Evolutionary conservation across 169 alveolate species (phyloP).

Genomic region (Theileria annulata): DNA sequence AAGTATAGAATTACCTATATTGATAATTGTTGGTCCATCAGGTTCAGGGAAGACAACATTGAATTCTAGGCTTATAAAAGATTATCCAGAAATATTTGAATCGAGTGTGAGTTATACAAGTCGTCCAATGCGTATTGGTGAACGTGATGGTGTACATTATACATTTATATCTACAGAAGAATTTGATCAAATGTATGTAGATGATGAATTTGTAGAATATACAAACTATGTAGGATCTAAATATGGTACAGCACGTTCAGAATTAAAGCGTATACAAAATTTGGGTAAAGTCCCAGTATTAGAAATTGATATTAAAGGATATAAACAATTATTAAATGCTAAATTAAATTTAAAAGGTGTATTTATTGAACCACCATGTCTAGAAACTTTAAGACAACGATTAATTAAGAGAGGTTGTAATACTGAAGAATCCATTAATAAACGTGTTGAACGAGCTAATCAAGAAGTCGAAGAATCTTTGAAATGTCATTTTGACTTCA

Average conservation of each 20-base stretch:
- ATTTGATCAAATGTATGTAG: slow-evolving; percentile 74
- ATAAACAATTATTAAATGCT: slow-evolving; percentile 64
- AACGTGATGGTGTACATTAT: slow-evolving; percentile 81
- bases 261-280: slow-evolving; percentile 70
- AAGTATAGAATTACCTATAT: slow-evolving; percentile 62
- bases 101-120: slow-evolving; percentile 84
- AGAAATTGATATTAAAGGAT: slow-evolving; percentile 89
- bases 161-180: slow-evolving; percentile 80
- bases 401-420: slow-evolving; percentile 85
- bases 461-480: slow-evolving; percentile 79
- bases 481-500: slow-evolving; percentile 32
- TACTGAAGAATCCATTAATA: slow-evolving; percentile 74
- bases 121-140: slow-evolving; percentile 81
- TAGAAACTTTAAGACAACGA: slow-evolving; percentile 76
- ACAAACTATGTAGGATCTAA: slow-evolving; percentile 80
- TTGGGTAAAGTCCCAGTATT: slow-evolving; percentile 78
- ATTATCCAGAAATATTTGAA: slow-evolving; percentile 71
- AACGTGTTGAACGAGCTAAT: slow-evolving; percentile 79
- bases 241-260: slow-evolving; percentile 83
- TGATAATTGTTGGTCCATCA: slow-evolving; percentile 88
- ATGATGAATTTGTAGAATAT: slow-evolving; percentile 80
- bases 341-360: slow-evolving; percentile 69
- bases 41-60: slow-evolving; percentile 93
- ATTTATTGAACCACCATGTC: slow-evolving; percentile 77
- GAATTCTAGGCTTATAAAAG: slow-evolving; percentile 60